Evolutionary conservation across 768 basidiomycete genomes (phyloP).

Genomic region (Termitomyces sp.): DNA sequence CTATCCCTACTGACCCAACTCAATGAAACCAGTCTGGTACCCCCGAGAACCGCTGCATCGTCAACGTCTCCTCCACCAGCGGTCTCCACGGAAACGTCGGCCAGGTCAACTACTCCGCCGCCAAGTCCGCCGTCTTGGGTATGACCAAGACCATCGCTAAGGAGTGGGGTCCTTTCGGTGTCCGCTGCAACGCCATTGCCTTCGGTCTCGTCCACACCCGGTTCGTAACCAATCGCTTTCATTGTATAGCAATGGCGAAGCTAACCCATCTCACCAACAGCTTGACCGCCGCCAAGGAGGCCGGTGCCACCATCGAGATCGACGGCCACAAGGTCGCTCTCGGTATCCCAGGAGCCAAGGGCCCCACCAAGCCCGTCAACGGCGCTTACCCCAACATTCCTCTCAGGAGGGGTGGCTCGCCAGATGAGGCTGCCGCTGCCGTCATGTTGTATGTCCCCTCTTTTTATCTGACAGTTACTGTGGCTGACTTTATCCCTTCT

Average conservation of each 20-base stretch:
- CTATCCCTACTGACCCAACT: neutral
- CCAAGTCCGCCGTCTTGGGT: conserved; percentile 75
- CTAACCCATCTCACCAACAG: conserved; percentile 28
- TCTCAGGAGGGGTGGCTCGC: conserved; percentile 59
- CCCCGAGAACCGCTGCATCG: conserved; percentile 68
- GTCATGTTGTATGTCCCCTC: conserved; percentile 66
- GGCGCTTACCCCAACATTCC: conserved; percentile 46
- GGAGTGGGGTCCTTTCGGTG: conserved; percentile 83
- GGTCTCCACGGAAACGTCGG: conserved; percentile 88
- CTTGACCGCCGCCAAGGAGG: conserved; percentile 77
- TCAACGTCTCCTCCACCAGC: conserved; percentile 80
- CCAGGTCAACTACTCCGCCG: conserved; percentile 79
- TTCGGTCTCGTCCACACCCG: conserved; percentile 78
- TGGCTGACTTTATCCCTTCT: neutral
- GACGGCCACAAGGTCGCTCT: conserved; percentile 82
- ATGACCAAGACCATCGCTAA: conserved; percentile 85
- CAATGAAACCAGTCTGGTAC: conserved; percentile 39
- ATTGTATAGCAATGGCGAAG: no score
- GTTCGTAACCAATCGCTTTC: conserved; percentile 28
- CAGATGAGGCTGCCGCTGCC: conserved; percentile 75
- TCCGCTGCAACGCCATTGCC: conserved; percentile 79
- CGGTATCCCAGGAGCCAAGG: conserved; percentile 63
- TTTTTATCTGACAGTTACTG: conserved; percentile 5
- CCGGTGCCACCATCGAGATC: conserved; percentile 71
- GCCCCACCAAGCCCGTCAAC: conserved; percentile 27